A percentile compares a stretch with the other conserved stretches of the same genome.
These are phyloP conservation scores for Pisolithus microcarpus DNA, from an alignment of 768 basidiomycete species.

Conservation along the genomic window DNA sequence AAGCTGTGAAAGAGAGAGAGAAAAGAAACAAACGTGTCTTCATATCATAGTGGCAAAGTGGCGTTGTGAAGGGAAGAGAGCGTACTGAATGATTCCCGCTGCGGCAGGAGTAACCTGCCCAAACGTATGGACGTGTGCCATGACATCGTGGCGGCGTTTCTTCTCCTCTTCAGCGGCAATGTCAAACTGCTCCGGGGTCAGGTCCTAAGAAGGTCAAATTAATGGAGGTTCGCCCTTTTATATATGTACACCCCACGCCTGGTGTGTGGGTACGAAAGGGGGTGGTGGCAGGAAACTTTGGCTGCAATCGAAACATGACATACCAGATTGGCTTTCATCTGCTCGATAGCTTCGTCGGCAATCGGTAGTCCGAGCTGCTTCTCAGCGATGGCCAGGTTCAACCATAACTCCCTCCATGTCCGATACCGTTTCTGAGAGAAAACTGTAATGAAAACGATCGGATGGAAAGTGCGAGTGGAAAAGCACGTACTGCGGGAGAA, in stretches of 20 bases:
- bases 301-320: neutral
- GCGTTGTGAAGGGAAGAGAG: slow-evolving; percentile 8
- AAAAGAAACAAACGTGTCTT: slow-evolving; percentile 7
- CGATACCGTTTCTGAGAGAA: slow-evolving; percentile 78
- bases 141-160: slow-evolving; percentile 96
- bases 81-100: slow-evolving; percentile 91
- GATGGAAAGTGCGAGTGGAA: neutral
- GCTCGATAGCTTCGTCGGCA: slow-evolving; percentile 81
- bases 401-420: slow-evolving; percentile 94
- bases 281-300: neutral
- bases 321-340: slow-evolving; percentile 93
- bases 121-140: slow-evolving; percentile 99
- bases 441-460: neutral
- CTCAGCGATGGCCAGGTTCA: slow-evolving; percentile 93
- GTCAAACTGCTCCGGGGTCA: slow-evolving; percentile 86
- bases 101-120: slow-evolving; percentile 89
- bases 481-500: slow-evolving; percentile 70
- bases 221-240: neutral
- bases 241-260: neutral
- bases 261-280: neutral
- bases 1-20: slow-evolving; percentile 40
- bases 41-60: slow-evolving; percentile 6
- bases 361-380: slow-evolving; percentile 91
- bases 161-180: slow-evolving; percentile 93
- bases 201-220: slow-evolving; percentile 39